Evolutionary conservation across 2,329 filamentous ascomycete species (phyloP).

Genomic region (Neocucurbitaria cava): DNA sequence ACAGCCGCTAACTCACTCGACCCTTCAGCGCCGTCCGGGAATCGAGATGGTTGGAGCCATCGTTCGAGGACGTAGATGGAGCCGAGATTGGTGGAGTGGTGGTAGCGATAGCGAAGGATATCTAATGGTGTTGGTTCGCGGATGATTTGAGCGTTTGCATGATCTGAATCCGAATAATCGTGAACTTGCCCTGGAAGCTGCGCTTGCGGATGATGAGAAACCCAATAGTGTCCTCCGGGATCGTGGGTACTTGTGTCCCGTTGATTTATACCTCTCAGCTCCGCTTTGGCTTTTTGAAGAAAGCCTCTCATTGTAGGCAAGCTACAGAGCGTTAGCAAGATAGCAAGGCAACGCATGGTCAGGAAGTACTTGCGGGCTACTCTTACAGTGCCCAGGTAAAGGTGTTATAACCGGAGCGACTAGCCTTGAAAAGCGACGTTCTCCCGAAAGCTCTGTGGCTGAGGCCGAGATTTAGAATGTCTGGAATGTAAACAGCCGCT

Average conservation of each 20-base stretch:
- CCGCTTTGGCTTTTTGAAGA: conserved; percentile 37
- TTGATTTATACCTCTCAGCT: conserved; percentile 22
- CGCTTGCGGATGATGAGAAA: conserved; percentile 2
- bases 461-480: background rate
- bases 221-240: background rate
- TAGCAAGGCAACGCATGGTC: conserved; percentile 3
- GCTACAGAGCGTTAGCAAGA: conserved; percentile 13
- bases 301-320: conserved; percentile 33
- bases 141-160: conserved; percentile 38
- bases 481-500: conserved; percentile 7
- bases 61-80: conserved; percentile 67
- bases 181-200: conserved; percentile 5
- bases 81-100: conserved; percentile 66
- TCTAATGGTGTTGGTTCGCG: conserved; percentile 48
- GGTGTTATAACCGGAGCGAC: background rate
- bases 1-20: conserved; percentile 62
- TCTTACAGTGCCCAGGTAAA: background rate
- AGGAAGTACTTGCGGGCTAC: conserved; percentile 7
- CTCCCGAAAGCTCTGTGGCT: background rate
- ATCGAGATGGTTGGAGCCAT: conserved; percentile 63
- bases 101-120: conserved; percentile 63
- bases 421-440: background rate
- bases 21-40: conserved; percentile 50
- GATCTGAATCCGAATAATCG: conserved; percentile 10
- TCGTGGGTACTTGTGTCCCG: conserved; percentile 1